These are phyloP conservation scores for Lentinula aciculospora DNA, from an alignment of 768 basidiomycete genomes.

Conservation along the genomic window DNA sequence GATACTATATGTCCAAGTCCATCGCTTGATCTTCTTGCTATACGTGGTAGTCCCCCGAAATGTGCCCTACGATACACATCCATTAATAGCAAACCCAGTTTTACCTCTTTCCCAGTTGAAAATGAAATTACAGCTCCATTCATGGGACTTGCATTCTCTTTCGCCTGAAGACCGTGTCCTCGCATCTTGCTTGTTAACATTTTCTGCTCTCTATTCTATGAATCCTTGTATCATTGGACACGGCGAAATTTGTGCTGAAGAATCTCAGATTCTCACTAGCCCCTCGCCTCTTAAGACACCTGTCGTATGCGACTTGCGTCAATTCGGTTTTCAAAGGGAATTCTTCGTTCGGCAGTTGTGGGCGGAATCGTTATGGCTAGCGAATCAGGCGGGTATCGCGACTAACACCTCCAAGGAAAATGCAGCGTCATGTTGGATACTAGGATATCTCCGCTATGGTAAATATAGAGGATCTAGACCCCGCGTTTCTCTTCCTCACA, in stretches of 20 bases:
- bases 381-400: neutral
- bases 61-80: neutral
- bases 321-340: neutral
- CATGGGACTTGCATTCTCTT: constrained; percentile 6
- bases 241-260: neutral
- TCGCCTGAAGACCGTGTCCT: constrained; percentile 7
- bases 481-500: neutral
- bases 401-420: neutral
- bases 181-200: constrained; percentile 6
- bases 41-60: neutral
- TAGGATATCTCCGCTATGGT: neutral
- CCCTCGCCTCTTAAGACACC: neutral
- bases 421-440: constrained; percentile 2
- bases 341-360: neutral
- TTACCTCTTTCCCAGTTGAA: neutral
- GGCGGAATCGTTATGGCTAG: constrained; percentile 1
- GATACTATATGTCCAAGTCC: neutral
- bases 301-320: neutral
- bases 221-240: constrained; percentile 8
- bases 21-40: neutral
- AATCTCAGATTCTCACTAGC: neutral
- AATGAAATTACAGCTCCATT: neutral
- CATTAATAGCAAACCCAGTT: neutral
- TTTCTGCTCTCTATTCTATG: neutral
- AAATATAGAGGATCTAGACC: neutral